Evolutionary conservation across 805 yeast species (phyloP).

Genomic region (Huiozyma sinensis): DNA sequence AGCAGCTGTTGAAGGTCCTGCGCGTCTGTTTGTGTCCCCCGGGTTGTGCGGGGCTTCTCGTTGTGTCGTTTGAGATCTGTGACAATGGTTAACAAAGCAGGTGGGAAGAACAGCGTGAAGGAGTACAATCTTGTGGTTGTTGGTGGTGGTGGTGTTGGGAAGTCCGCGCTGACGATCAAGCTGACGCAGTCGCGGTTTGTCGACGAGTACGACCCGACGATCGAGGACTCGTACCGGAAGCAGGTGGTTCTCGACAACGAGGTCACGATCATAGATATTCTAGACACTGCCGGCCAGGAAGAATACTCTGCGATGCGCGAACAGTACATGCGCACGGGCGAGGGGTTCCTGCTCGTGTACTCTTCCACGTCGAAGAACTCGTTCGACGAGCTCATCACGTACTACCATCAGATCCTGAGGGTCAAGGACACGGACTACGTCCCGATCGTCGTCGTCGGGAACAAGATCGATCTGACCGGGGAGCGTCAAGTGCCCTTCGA

Average conservation of each 20-base stretch:
- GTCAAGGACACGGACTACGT: conserved; percentile 69
- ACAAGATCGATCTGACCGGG: conserved; percentile 63
- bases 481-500: conserved; percentile 65
- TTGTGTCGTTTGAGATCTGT: no score
- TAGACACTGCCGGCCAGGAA: conserved; percentile 98
- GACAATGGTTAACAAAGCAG: not conserved
- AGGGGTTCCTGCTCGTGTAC: conserved; percentile 84
- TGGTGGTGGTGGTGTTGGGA: conserved; percentile 99
- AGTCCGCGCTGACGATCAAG: conserved; percentile 91
- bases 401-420: conserved; percentile 67
- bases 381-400: conserved; percentile 73
- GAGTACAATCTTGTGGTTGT: conserved; percentile 92
- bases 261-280: conserved; percentile 69
- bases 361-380: conserved; percentile 77
- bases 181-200: conserved; percentile 90
- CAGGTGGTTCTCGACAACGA: conserved; percentile 76
- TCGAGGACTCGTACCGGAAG: conserved; percentile 85
- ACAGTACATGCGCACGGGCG: conserved; percentile 93
- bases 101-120: conserved; percentile 34
- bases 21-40: no score
- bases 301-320: conserved; percentile 91
- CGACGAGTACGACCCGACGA: conserved; percentile 96
- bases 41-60: no score
- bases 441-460: conserved; percentile 73
- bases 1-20: no score